Evolutionary conservation across 495 filamentous ascomycete genomes (phyloP).

Genomic region (Terfezia claveryi): DNA sequence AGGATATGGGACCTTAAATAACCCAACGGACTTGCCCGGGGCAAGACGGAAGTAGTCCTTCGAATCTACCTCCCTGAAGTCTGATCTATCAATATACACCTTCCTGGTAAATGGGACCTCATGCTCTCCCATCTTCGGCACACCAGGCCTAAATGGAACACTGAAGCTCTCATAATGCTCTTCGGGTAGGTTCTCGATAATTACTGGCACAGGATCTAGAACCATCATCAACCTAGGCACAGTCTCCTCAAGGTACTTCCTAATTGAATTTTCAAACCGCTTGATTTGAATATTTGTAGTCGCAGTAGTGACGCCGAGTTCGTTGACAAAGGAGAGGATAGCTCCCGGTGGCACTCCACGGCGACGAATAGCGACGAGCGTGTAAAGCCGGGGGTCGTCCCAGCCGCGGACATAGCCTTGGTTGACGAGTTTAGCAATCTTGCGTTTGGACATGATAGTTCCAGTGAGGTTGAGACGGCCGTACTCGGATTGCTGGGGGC

Average conservation of each 20-base stretch:
- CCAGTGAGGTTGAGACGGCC: constrained; percentile 63
- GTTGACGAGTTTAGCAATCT: constrained; percentile 54
- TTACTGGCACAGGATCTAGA: constrained; percentile 44
- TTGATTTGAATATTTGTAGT: constrained; percentile 47
- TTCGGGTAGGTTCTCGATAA: constrained; percentile 52
- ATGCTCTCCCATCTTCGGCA: constrained; percentile 35
- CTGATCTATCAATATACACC: constrained; percentile 78
- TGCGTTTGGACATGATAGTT: constrained; percentile 65
- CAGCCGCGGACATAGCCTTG: constrained; percentile 53
- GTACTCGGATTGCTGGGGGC: constrained; percentile 73
- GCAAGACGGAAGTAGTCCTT: constrained; percentile 86
- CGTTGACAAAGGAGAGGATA: constrained; percentile 67
- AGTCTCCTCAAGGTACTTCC: constrained; percentile 58
- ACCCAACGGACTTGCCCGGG: constrained; percentile 69
- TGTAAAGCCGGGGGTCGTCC: constrained; percentile 80
- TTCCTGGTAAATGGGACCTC: constrained; percentile 59
- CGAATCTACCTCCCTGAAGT: constrained; percentile 71
- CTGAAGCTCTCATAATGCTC: constrained; percentile 39
- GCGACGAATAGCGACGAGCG: constrained; percentile 61
- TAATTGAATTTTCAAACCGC: constrained; percentile 58
- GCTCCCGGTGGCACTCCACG: constrained; percentile 71
- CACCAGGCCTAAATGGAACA: constrained; percentile 55
- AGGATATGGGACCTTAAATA: constrained; percentile 62
- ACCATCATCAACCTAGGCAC: constrained; percentile 72
- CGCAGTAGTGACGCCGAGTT: constrained; percentile 65